Percentiles rank a stretch among this genome's conserved stretches.
phyloP scores from a whole-genome alignment of 345 rosid genomes.

The Hibiscus tridactylites region DNA sequence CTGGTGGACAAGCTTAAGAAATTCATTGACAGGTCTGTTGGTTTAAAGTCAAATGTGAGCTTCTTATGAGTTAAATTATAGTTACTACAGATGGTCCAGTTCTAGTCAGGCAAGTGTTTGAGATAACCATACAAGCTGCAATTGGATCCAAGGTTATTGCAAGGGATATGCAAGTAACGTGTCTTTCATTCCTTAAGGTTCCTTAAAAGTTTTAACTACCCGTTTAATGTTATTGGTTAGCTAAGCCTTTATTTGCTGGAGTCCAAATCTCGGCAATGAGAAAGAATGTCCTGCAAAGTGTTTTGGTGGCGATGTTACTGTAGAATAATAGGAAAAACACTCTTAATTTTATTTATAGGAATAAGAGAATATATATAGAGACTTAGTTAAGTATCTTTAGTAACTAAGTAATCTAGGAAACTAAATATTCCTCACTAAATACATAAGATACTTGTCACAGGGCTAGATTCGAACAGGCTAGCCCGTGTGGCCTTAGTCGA shows the following conservation, averaged over 20 bases:
- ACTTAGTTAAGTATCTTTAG: too few relatives aligned
- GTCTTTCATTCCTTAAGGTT: neutral
- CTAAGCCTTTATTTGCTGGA: conserved; percentile 11
- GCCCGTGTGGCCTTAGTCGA: too few relatives aligned
- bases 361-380: too few relatives aligned
- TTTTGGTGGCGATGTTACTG: conserved; percentile 21
- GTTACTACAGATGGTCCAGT: conserved; percentile 2
- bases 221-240: neutral
- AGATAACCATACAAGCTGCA: conserved; percentile 93
- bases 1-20: conserved; percentile 84
- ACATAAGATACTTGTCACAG: too few relatives aligned
- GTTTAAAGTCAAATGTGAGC: conserved; percentile 5
- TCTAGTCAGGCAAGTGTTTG: conserved; percentile 84
- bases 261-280: conserved; percentile 75
- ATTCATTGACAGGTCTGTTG: conserved; percentile 58
- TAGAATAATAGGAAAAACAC: too few relatives aligned
- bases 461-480: too few relatives aligned
- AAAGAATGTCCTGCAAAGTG: conserved; percentile 95
- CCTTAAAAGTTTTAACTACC: neutral
- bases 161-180: conserved; percentile 64
- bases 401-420: too few relatives aligned
- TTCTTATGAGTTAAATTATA: neutral
- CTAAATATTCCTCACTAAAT: too few relatives aligned
- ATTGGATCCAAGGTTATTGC: conserved; percentile 88
- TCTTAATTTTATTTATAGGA: too few relatives aligned